Evolutionary conservation across 208 protist genomes (phyloP), one percentile per base, ranked within the genome.

Genomic region (Wallacemonas sp.): DNA sequence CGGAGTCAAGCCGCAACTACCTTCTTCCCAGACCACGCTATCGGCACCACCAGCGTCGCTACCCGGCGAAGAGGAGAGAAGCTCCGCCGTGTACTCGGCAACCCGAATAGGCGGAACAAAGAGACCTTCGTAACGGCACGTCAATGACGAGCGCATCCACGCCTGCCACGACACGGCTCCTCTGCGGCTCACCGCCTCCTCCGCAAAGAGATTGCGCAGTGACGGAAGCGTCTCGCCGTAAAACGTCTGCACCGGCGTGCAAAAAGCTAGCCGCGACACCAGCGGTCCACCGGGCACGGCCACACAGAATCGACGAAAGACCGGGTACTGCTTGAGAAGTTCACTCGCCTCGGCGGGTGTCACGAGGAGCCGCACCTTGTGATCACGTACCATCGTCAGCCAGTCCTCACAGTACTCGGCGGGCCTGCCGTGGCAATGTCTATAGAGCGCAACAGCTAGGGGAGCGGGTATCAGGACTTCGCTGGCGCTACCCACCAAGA

Each of bases 81-180:
- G 71, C 21, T 61, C 42, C 13, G 83, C 83, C 24, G 83, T 76
- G 46, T 67, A 72, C 61, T 94, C 87, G 3, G 79, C 65, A 6
- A 90, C 76, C 19, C 85, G 85, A 24, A 91, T 83, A 1, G 83
- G 70, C 10, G 87, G 82, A 2, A 92, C 78, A 33, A 88, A 75
- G 6, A 63, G 54, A 17, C 91, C 91, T 65, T 96, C 91, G 54
- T 85, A 96, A 15, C 72, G 75, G 59, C 91, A 96, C 22, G 83
- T 89, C 10, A 96, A 73, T 0, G 85, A 73, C 0, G 79, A 83
- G 2, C 91, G 82, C 81, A 96, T 68, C 87, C 91, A 96, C 69
- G 83, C 87, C 17, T 72, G 70, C 79, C 83, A 89, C 13, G 48
- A 63, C 27, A 72, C 70, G 10, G 29, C 58, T 21, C 22, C 36